phyloP scores from a whole-genome alignment of 768 basidiomycete species.

The Cubamyces sp. region DNA sequence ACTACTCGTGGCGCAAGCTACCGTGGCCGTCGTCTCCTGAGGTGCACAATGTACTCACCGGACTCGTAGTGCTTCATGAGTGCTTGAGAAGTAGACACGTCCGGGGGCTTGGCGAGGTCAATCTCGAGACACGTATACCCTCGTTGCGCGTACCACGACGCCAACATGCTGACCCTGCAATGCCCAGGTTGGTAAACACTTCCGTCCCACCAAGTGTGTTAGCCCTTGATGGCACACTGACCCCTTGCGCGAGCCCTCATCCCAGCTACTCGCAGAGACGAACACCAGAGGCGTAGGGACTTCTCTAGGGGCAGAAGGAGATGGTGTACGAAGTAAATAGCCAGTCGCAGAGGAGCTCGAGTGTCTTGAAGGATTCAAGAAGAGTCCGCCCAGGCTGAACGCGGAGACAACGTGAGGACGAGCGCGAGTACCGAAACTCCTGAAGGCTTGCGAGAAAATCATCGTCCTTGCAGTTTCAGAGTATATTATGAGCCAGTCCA shows the following conservation, averaged over 20 bases:
- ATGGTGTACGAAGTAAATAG: constrained; percentile 43
- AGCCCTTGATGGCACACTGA: constrained; percentile 25
- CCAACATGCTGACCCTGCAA: constrained; percentile 40
- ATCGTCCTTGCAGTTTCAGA: too few relatives aligned
- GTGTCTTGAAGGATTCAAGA: constrained; percentile 2
- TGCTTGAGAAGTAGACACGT: constrained; percentile 22
- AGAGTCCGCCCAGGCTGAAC: constrained; percentile 15
- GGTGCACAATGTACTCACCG: constrained; percentile 35
- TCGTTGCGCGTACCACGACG: constrained; percentile 47
- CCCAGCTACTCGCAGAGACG: constrained; percentile 52
- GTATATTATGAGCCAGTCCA: too few relatives aligned
- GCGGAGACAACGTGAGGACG: constrained; percentile 16
- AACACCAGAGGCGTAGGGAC: constrained; percentile 59
- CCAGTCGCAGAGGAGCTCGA: constrained; percentile 28
- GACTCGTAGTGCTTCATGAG: constrained; percentile 47
- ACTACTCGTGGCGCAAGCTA: too few relatives aligned
- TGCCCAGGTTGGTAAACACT: too few relatives aligned
- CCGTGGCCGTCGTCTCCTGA: not conserved
- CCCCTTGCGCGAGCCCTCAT: constrained; percentile 43
- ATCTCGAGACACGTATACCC: constrained; percentile 54
- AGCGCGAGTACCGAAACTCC: not conserved
- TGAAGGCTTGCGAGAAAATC: not conserved
- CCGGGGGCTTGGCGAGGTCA: constrained; percentile 40
- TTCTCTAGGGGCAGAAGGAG: constrained; percentile 47
- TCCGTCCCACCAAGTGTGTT: too few relatives aligned